Conservation (phyloP, 352 stramenopile genomes). For the Phytophthora brassicae region DNA sequence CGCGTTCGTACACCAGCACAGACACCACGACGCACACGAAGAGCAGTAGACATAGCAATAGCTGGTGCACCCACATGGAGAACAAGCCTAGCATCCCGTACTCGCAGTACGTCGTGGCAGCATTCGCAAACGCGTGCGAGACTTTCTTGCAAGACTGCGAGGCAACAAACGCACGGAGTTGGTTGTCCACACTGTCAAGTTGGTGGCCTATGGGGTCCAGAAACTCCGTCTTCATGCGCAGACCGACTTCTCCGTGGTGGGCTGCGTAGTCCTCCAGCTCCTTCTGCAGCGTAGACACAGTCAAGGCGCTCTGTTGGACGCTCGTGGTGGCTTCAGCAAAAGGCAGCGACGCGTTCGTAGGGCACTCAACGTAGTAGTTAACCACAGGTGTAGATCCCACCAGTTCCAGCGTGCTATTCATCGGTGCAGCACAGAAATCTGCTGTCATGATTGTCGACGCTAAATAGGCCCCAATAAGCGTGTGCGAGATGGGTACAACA, state of each 20-base stretch:
- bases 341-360: slow-evolving; percentile 49
- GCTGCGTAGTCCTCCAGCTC: slow-evolving; percentile 53
- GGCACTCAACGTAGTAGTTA: slow-evolving; percentile 71
- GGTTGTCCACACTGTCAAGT: slow-evolving; percentile 33
- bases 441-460: slow-evolving; percentile 80
- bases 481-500: slow-evolving; percentile 79
- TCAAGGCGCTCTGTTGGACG: slow-evolving; percentile 31
- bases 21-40: slow-evolving; percentile 73
- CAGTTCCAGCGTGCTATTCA: slow-evolving; percentile 64
- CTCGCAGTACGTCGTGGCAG: slow-evolving; percentile 66
- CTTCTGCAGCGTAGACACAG: slow-evolving; percentile 43
- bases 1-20: slow-evolving; percentile 78
- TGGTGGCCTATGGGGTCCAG: slow-evolving; percentile 67
- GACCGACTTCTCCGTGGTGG: slow-evolving; percentile 49
- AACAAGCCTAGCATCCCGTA: slow-evolving; percentile 84
- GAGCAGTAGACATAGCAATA: slow-evolving; percentile 74
- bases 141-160: slow-evolving; percentile 57
- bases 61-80: slow-evolving; percentile 86
- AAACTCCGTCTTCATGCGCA: slow-evolving; percentile 72
- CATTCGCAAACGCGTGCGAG: slow-evolving; percentile 45
- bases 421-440: slow-evolving; percentile 74
- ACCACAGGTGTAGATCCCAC: slow-evolving; percentile 49
- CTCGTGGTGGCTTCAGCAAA: slow-evolving; percentile 39
- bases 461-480: slow-evolving; percentile 75
- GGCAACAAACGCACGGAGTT: slow-evolving; percentile 38